Evolutionary conservation across 768 basidiomycete species (phyloP).

Genomic region (Kwoniella dendrophila): DNA sequence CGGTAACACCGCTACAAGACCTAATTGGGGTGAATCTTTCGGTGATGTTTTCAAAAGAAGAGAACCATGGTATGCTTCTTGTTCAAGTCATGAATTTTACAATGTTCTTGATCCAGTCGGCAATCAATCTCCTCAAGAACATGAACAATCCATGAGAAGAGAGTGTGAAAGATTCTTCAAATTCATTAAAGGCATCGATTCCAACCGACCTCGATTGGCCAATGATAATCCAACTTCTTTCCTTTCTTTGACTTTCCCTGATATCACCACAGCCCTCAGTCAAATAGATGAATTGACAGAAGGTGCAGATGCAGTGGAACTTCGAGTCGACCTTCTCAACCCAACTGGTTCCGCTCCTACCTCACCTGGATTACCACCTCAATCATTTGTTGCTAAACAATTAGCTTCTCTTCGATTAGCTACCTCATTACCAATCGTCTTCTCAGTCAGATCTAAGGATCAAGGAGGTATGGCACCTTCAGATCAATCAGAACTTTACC

Average conservation of each 20-base stretch:
- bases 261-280: constrained; percentile 70
- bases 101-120: constrained; percentile 62
- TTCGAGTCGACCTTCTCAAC: constrained; percentile 88
- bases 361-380: constrained; percentile 66
- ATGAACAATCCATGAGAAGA: constrained; percentile 57
- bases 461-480: constrained; percentile 95
- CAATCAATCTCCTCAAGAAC: constrained; percentile 53
- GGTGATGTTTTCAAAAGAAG: constrained; percentile 80
- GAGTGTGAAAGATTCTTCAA: constrained; percentile 85
- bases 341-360: constrained; percentile 57
- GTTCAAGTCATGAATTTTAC: constrained; percentile 77
- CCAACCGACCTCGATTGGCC: constrained; percentile 60
- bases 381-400: constrained; percentile 76
- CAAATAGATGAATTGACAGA: constrained; percentile 72
- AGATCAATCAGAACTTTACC: constrained; percentile 68
- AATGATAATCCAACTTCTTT: constrained; percentile 77
- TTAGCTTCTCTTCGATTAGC: constrained; percentile 74
- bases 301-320: constrained; percentile 88
- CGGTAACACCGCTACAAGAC: constrained; percentile 69
- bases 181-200: constrained; percentile 73
- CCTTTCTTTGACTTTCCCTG: constrained; percentile 88
- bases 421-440: constrained; percentile 83
- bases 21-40: constrained; percentile 84
- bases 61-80: constrained; percentile 81
- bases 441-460: constrained; percentile 80